Conservation (phyloP, 805 yeast species). For the Priceomyces carsonii region DNA sequence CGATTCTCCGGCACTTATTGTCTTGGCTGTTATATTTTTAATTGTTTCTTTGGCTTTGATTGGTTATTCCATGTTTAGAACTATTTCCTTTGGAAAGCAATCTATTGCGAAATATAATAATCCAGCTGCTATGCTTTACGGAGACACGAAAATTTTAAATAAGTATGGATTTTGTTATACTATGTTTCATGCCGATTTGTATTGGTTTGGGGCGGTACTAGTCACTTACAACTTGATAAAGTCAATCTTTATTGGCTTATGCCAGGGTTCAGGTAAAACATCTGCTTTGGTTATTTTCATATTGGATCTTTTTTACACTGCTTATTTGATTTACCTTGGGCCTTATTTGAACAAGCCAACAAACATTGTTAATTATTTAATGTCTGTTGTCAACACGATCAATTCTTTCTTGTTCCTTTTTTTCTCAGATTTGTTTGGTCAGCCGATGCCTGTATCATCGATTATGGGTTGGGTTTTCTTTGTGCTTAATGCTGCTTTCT, state of each 20-base stretch:
- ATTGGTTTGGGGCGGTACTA: slow-evolving; percentile 79
- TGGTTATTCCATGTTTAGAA: slow-evolving; percentile 66
- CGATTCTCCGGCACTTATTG: slow-evolving; percentile 89
- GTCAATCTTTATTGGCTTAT: slow-evolving; percentile 71
- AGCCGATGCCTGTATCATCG: slow-evolving; percentile 74
- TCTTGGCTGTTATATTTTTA: slow-evolving; percentile 72
- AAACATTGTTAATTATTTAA: slow-evolving; percentile 70
- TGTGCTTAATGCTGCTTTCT: slow-evolving; percentile 84
- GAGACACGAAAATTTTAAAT: slow-evolving; percentile 68
- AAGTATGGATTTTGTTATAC: slow-evolving; percentile 89
- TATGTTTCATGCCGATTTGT: slow-evolving; percentile 77
- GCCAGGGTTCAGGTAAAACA: slow-evolving; percentile 79
- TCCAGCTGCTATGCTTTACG: slow-evolving; percentile 86
- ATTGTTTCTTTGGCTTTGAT: slow-evolving; percentile 60
- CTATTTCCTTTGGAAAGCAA: slow-evolving; percentile 57
- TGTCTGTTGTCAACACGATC: slow-evolving; percentile 68
- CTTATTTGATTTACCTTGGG: slow-evolving; percentile 57
- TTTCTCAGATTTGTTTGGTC: slow-evolving; percentile 82
- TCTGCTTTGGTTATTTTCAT: slow-evolving; percentile 78
- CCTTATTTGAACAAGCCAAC: slow-evolving; percentile 87
- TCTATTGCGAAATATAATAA: slow-evolving; percentile 66
- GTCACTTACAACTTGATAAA: slow-evolving; percentile 63
- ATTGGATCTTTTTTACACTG: slow-evolving; percentile 69
- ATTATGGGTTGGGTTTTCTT: slow-evolving; percentile 93
- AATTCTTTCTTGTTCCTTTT: slow-evolving; percentile 85